Base-by-base conservation (phyloP, 129 eudicot species). In the Silybum marianum region DNA sequence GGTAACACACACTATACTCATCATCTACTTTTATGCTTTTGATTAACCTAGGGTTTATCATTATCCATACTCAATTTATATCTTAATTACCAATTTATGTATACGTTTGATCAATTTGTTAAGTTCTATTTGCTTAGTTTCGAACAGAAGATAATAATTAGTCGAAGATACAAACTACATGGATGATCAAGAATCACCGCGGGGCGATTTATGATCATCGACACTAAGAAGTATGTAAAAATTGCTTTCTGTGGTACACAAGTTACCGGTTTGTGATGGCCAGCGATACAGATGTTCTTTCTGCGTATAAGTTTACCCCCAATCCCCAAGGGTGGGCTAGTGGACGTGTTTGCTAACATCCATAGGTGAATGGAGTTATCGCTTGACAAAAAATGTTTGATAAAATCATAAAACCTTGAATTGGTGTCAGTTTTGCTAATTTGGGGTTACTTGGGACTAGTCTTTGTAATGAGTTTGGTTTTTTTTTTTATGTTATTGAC, bases 21-120 rank as follows among this genome's bases (percentile, higher is more conserved):
- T 81, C 84, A 0, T 63, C 69, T 40, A 24, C 75, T 11, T 44
- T 74, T 3, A 66, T 42, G 24, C 69, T 84, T 78, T 78, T 58
- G 66, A 72, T 38, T 72, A 46, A 30, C 16, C 78, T 62, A 71
- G 77, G 73, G 78, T 82, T 81, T 69, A 28, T 24, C 60, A 60
- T 36, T 24, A 70, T 10, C 30, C 30, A 21, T 16, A 76, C 65
- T 77, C 73, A n/a, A 66, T 23, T 66, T 54, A 9, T 28, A 16
- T 16, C 54, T 6, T 60, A 22, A 46, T 74, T 19, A 32, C 70
- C 13, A 48, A 60, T 73, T 34, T 12, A 81, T 60, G 40, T 3
- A 19, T 60, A 40, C 11, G 44, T 22, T 72, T 22, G 23, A 30
- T 71, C 74, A 16, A 67, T 38, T 78, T 23, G 16, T 66, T 66